Evolutionary conservation across 2,329 filamentous ascomycete genomes (phyloP).

Genomic region (Trichoderma harzianum): DNA sequence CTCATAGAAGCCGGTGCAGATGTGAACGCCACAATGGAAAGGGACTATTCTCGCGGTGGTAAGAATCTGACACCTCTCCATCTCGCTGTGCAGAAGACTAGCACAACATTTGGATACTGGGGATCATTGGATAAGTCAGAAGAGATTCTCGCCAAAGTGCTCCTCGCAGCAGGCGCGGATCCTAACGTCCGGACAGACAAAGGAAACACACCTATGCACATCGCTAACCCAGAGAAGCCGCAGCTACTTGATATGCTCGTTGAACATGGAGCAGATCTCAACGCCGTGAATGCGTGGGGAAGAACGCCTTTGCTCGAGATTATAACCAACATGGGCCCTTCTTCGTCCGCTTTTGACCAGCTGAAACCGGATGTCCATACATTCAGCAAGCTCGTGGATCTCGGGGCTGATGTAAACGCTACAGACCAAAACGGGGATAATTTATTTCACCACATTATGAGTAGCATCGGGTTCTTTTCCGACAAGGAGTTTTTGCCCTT

Average conservation of each 20-base stretch:
- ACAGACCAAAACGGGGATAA: not conserved
- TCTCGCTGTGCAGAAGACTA: not conserved
- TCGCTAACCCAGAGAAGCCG: not conserved
- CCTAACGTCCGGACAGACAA: not conserved
- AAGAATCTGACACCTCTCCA: not conserved
- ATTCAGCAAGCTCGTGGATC: not conserved
- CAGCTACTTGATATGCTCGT: not conserved
- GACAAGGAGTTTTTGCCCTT: not conserved
- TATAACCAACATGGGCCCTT: not conserved
- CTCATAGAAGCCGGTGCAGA: not conserved
- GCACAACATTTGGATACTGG: not conserved
- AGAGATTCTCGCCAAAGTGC: not conserved
- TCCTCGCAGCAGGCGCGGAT: not conserved
- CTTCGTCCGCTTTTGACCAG: not conserved
- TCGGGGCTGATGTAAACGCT: not conserved
- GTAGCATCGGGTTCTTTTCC: not conserved
- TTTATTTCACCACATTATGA: not conserved
- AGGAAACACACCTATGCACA: not conserved
- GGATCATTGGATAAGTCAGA: not conserved
- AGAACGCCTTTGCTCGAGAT: not conserved
- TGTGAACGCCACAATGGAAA: not conserved
- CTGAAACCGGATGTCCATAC: not conserved
- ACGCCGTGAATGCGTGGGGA: not conserved
- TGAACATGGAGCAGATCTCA: not conserved
- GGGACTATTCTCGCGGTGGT: accelerated